A percentile compares a stretch with the other conserved stretches of the same genome.
Evolutionary conservation across 331 rosid genomes (phyloP).

Genomic region (Saraca asoca): DNA sequence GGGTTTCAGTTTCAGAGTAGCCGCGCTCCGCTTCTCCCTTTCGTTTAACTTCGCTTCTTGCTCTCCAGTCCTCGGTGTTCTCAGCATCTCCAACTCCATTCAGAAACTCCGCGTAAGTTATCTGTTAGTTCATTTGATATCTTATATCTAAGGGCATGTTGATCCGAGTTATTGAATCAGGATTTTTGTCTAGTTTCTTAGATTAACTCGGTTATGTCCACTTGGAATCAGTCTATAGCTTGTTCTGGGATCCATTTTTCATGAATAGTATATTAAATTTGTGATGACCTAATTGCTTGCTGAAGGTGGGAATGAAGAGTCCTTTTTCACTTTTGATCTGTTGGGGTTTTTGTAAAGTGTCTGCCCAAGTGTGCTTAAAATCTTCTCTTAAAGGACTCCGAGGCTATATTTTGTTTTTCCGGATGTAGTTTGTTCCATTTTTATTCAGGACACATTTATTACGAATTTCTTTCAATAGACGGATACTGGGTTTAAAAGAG

Average conservation of each 20-base stretch:
- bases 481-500: not conserved
- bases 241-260: not conserved
- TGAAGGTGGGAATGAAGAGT: not conserved
- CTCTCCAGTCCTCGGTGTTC: not conserved
- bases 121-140: slow-evolving; percentile 2
- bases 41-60: not conserved
- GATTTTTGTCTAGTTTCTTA: not conserved
- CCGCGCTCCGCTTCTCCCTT: slow-evolving; percentile 30
- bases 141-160: not conserved
- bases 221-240: slow-evolving; percentile 9
- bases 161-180: slow-evolving; percentile 31
- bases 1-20: slow-evolving; percentile 51
- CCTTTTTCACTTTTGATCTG: slow-evolving; percentile 17
- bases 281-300: not conserved
- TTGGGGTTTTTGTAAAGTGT: not conserved
- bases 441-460: not conserved
- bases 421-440: not conserved
- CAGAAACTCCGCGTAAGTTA: slow-evolving; percentile 31
- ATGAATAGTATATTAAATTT: not conserved
- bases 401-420: not conserved
- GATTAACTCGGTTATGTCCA: not conserved
- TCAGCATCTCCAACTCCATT: slow-evolving; percentile 21
- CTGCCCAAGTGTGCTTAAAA: not conserved
- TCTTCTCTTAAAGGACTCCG: not conserved
- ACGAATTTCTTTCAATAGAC: not conserved